Evolutionary conservation across 768 basidiomycete species (phyloP), one percentile per base, ranked within the genome.

Genomic region (Udeniomyces megalosporus): DNA sequence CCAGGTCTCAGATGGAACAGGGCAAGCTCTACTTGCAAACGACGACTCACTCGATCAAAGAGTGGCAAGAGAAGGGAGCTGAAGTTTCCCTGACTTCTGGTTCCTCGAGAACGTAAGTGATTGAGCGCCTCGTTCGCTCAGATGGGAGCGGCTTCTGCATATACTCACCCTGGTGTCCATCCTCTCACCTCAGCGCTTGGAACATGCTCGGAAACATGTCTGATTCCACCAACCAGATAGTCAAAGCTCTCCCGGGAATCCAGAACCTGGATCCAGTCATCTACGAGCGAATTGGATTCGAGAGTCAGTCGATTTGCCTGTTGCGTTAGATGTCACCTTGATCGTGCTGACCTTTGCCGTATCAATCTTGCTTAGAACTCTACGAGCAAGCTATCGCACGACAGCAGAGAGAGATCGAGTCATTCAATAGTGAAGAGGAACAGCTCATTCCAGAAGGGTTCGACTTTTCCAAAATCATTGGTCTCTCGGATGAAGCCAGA

Each of bases 351-450:
- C 31, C 29, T 34, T 22, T 10, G 0, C 45, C 48, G 26, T 34
- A 15, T 35, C 14, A 3, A 31, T 32, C 48, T n/a, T n/a, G n/a
- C n/a, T n/a, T 6, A 66, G 71, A 62, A 22, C 67, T 64, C 38
- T 73, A 72, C 60, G 61, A 66, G 35, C 48, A 58, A 20, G 82
- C 85, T 67, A 75, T 88, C 4, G 68, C 71, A 17, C 81, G 89
- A 5, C 89, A 92, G 76, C 77, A 78, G 53, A 84, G 84, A 1
- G 88, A 92, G 69, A 72, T 92, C 4, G 78, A 78, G 1, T 76
- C 79, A 14, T 92, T 91, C 74, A 75, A 81, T 68, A 79, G 82
- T 58, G 88, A 92, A 62, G 88, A 91, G 70, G 77, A 79, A 15
- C 77, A 91, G 24, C 49, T 77, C 28, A 79, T 92, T 26, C 82